phyloP scores from a whole-genome alignment of 345 rosid genomes.

The Populus alba region DNA sequence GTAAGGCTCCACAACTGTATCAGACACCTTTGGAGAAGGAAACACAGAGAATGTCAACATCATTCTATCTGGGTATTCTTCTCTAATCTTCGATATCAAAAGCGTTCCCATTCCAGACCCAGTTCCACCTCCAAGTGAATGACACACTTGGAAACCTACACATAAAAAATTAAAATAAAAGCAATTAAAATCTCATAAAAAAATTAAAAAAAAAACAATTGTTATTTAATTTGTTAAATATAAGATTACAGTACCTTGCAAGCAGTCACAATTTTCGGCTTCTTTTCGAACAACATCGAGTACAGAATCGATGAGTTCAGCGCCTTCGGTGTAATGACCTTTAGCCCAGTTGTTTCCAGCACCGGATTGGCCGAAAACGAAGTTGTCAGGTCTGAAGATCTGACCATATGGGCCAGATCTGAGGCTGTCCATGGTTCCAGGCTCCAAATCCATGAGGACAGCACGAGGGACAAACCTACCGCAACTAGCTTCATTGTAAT shows the following conservation, averaged over 20 bases:
- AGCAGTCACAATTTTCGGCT: constrained; percentile 31
- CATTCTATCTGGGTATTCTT: constrained; percentile 32
- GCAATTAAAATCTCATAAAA: neutral
- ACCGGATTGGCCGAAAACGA: constrained; percentile 31
- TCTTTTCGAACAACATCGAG: constrained; percentile 32
- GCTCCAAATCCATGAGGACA: constrained; percentile 35
- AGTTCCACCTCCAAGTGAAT: constrained; percentile 33
- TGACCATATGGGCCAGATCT: constrained; percentile 29
- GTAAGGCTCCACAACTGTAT: constrained; percentile 35
- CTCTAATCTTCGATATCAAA: constrained; percentile 28
- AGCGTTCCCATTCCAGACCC: constrained; percentile 35
- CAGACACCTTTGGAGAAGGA: constrained; percentile 28
- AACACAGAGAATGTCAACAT: constrained; percentile 32
- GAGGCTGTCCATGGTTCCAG: constrained; percentile 29
- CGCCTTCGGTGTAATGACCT: constrained; percentile 32
- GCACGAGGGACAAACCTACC: constrained; percentile 31
- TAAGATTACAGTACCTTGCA: constrained; percentile 13
- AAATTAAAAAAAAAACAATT: neutral
- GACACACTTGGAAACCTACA: constrained; percentile 30
- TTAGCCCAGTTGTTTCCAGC: constrained; percentile 32
- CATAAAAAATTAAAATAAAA: neutral
- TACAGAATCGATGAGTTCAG: constrained; percentile 29
- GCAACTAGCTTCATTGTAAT: constrained; percentile 28
- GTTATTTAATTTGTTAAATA: neutral
- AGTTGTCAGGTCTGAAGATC: constrained; percentile 29